Evolutionary conservation across 202 grass and related monocot genomes (phyloP).

Genomic region (Panicum hallii): DNA sequence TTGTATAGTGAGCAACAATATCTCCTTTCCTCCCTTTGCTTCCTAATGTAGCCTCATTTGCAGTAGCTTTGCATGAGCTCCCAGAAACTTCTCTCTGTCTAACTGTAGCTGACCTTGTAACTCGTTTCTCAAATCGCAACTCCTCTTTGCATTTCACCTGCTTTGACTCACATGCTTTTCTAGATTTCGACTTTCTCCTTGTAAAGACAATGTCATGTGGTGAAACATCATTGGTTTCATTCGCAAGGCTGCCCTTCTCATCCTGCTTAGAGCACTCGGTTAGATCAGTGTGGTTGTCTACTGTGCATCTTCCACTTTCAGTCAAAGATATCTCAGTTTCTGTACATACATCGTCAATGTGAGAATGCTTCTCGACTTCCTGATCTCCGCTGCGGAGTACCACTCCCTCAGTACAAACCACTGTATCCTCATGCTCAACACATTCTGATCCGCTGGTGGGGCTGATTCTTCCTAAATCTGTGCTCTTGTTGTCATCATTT

Average conservation of each 20-base stretch:
- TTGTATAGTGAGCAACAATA: conserved; percentile 48
- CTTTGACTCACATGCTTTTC: conserved; percentile 37
- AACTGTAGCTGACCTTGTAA: conserved; percentile 79
- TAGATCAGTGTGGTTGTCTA: conserved; percentile 25
- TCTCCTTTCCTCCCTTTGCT: conserved; percentile 49
- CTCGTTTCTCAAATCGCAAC: conserved; percentile 57
- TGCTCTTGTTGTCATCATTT: conserved; percentile 36
- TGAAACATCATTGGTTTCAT: conserved; percentile 40
- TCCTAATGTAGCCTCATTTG: conserved; percentile 31
- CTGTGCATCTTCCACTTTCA: conserved; percentile 41
- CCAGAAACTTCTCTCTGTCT: conserved; percentile 58
- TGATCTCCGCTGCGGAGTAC: conserved; percentile 26
- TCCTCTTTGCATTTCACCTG: conserved; percentile 49
- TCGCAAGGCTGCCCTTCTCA: conserved; percentile 18
- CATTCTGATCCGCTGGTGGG: conserved; percentile 27
- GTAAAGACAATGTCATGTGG: conserved; percentile 51
- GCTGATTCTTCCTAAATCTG: conserved; percentile 28
- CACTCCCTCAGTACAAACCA: conserved; percentile 32
- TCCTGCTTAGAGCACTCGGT: conserved; percentile 44
- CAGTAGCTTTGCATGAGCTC: conserved; percentile 40
- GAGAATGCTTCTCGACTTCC: conserved; percentile 44
- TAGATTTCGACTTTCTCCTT: conserved; percentile 54
- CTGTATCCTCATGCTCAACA: conserved; percentile 41
- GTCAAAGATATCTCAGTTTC: conserved; percentile 35
- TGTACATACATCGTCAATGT: conserved; percentile 16